Evolutionary conservation across 2,329 filamentous ascomycete species (phyloP).

Genomic region (Hirsutella thompsonii): DNA sequence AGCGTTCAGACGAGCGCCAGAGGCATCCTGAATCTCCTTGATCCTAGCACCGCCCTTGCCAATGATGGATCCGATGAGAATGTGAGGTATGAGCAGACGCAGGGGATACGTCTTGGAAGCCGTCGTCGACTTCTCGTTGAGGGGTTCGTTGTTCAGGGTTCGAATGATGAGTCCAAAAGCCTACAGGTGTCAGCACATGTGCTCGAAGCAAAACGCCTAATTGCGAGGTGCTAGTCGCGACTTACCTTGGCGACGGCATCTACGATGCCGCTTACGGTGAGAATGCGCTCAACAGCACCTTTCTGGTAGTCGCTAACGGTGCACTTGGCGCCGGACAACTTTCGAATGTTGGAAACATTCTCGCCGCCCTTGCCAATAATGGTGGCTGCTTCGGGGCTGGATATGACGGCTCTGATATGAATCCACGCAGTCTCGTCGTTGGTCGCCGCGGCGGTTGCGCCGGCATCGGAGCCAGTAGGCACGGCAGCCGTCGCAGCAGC

Average conservation of each 20-base stretch:
- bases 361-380: conserved; percentile 98
- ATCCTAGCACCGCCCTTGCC: conserved; percentile 93
- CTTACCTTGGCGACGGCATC: conserved; percentile 91
- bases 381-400: conserved; percentile 91
- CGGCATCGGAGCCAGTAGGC: conserved; percentile 15
- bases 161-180: conserved; percentile 97
- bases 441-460: conserved; percentile 35
- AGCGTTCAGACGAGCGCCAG: conserved; percentile 88
- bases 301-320: conserved; percentile 98
- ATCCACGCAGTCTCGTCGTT: conserved; percentile 95
- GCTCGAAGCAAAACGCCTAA: background rate
- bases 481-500: conserved; percentile 9
- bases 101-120: conserved; percentile 97
- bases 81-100: conserved; percentile 87
- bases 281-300: conserved; percentile 90
- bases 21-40: conserved; percentile 96
- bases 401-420: conserved; percentile 92
- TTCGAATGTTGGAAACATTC: conserved; percentile 94
- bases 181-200: conserved; percentile 31
- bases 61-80: conserved; percentile 96
- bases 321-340: conserved; percentile 92
- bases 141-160: conserved; percentile 91
- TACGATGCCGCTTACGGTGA: conserved; percentile 92
- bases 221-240: background rate
- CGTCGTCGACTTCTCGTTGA: conserved; percentile 75